A percentile compares a stretch with the other conserved stretches of the same genome.
These are phyloP conservation scores for Elsinoe fawcettii DNA, from an alignment of 2,329 filamentous ascomycete species.

Conservation along the genomic window DNA sequence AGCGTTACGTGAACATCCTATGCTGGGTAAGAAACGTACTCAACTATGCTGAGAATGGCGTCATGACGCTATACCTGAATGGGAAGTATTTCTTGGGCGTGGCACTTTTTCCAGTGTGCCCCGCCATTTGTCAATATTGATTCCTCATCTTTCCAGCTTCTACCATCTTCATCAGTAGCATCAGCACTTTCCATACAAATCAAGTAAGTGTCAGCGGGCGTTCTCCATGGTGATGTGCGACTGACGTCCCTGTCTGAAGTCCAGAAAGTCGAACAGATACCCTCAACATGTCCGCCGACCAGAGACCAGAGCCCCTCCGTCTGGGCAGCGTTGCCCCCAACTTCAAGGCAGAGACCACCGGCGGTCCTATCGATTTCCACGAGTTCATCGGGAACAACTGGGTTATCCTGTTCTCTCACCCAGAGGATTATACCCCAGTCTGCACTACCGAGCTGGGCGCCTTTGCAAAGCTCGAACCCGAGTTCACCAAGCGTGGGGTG, in stretches of 20 bases:
- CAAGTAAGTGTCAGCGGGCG: neutral
- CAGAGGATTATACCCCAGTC: conserved; percentile 53
- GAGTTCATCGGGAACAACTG: conserved; percentile 63
- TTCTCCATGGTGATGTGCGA: neutral
- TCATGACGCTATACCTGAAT: conserved; percentile 7
- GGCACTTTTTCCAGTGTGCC: conserved; percentile 1
- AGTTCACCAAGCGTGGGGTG: conserved; percentile 54
- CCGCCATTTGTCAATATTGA: conserved; percentile 7
- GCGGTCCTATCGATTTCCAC: conserved; percentile 62
- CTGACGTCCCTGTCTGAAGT: neutral
- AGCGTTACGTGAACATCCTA: neutral
- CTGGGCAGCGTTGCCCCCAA: conserved; percentile 60
- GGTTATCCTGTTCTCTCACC: conserved; percentile 65
- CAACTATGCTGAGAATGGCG: conserved; percentile 1
- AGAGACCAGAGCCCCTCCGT: conserved; percentile 43
- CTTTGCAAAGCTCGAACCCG: conserved; percentile 56
- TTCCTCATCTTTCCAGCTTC: conserved; percentile 6
- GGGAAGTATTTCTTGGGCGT: conserved; percentile 7
- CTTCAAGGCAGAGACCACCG: conserved; percentile 61
- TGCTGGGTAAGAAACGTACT: neutral
- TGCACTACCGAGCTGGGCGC: conserved; percentile 58
- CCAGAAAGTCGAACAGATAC: neutral
- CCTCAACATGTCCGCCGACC: conserved; percentile 20
- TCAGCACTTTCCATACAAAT: neutral
- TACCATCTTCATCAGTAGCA: neutral